Evolutionary conservation across 345 rosid genomes (phyloP), one percentile per base, ranked within the genome.

Genomic region (Diplotaxis tenuifolia): DNA sequence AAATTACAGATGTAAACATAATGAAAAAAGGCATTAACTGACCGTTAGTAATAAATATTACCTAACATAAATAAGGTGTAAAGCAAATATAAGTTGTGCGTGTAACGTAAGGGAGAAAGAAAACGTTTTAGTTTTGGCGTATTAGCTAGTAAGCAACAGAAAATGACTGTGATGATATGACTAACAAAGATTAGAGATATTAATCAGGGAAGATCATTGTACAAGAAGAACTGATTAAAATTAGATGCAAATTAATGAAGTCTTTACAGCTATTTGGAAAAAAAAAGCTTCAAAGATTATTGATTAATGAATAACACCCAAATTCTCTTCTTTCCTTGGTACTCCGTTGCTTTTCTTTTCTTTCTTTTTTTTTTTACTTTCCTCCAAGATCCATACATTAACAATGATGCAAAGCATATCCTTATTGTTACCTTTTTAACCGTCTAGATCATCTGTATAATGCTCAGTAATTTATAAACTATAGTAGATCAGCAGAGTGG

Each of bases 111-210:
- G 18, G 12, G 21, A 12, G 58, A 23, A 29, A 5, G 22, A 23
- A 29, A 5, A 16, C 54, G 18, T 20, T 20, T 55, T 21, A 15
- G 20, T 29, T 56, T 55, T 29, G 49, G 36, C 7, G 7, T 38
- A 64, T 38, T 72, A 54, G 34, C 65, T 63, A 31, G 7, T 64
- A 29, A 32, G 32, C 50, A 73, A 65, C n/a, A 58, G n/a, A 74
- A 73, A 57, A 27, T 20, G 9, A 65, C 21, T 56, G 32, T 56
- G 20, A 6, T 16, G 18, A 28, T 50, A 31, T 15, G 22, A 4
- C 4, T 61, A 32, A 32, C 12, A 23, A 6, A 62, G 14, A 34
- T n/a, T 2, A 70, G 21, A 16, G 5, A n/a, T 45, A 42, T 65
- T n/a, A 23, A 14, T 42, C 34, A 56, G 9, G 2, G 15, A 20